Conservation (phyloP, 2,329 filamentous ascomycete species). For the Rachicladosporium sp. region DNA sequence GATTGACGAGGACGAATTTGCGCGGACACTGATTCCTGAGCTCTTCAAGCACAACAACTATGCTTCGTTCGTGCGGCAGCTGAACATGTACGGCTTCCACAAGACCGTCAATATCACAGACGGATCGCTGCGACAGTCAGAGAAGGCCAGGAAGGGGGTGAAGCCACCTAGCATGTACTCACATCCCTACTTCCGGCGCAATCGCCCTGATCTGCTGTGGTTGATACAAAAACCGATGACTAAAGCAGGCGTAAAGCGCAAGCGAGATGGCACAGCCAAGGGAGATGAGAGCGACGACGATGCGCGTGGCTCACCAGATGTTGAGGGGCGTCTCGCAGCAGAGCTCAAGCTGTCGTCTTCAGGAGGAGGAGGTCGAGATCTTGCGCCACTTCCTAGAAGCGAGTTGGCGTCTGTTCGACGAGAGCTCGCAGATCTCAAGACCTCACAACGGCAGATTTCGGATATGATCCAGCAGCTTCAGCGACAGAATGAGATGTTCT, state of each 20-base stretch:
- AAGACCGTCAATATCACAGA: constrained; percentile 61
- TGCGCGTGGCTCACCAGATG: constrained; percentile 18
- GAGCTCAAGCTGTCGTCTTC: constrained; percentile 11
- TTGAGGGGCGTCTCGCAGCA: constrained; percentile 12
- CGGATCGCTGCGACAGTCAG: constrained; percentile 94
- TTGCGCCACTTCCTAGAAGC: constrained; percentile 49
- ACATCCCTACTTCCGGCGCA: constrained; percentile 90
- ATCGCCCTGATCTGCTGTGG: constrained; percentile 86
- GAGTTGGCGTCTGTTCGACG: constrained; percentile 67
- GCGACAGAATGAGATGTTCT: constrained; percentile 76
- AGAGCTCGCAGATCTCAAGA: constrained; percentile 69
- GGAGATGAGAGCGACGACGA: constrained; percentile 64
- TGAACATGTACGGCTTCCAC: constrained; percentile 47
- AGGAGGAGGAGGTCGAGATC: constrained; percentile 31
- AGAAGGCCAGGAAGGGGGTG: constrained; percentile 80
- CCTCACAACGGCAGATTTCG: constrained; percentile 77
- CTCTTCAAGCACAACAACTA: constrained; percentile 73
- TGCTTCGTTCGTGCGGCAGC: constrained; percentile 61
- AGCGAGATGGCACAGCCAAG: constrained; percentile 46
- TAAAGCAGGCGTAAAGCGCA: constrained; percentile 38
- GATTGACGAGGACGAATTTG: constrained; percentile 84
- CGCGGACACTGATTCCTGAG: constrained; percentile 59
- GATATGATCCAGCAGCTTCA: constrained; percentile 68
- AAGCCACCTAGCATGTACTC: constrained; percentile 98
- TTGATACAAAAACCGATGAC: constrained; percentile 91